Evolutionary conservation across 2,329 filamentous ascomycete species (phyloP), one percentile per base, ranked within the genome.

Genomic region (Ceratocystis lukuohia): DNA sequence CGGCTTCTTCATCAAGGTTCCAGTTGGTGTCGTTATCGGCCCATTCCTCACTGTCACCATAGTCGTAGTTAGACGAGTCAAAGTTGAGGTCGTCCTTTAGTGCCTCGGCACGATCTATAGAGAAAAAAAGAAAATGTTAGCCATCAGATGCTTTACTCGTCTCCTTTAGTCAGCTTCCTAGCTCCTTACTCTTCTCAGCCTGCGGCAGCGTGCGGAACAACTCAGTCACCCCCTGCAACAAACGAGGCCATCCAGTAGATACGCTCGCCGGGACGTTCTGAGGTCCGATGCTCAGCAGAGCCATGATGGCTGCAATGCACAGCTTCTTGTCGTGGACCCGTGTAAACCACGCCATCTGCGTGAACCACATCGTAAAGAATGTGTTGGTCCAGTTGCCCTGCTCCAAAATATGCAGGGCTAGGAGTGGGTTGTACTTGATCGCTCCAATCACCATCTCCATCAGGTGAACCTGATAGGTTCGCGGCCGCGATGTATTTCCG

Each of bases 401-500:
- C 78, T 99, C 94, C n/a, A 99, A 82, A 46, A 96, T 85, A 69
- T 91, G 87, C 25, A 99, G 82, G 28, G 91, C 84, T 68, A 96
- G 81, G 57, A 88, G 77, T 1, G 94, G 92, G 78, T 96, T 96
- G 81, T 99, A 99, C 81, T 97, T 96, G 72, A 97, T 91, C 66
- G 89, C 86, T 76, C 97, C 97, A 80, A 99, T 96, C 67, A 99
- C 86, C 86, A 99, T 95, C 78, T 99, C 94, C 89, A 99, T 96
- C 57, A 99, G 79, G 75, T 99, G 93, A 65, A 97, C 92, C 72
- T 90, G 88, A 76, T 96, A 95, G 2, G 90, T 92, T 80, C 95
- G 96, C 71, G 95, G 87, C 77, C 91, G 92, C 64, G 89, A 80
- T 70, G 96, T 89, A 41, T 41, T 41, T 41, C 3, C 37, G 56